A percentile compares a stretch with the other conserved stretches of the same genome.
phyloP scores from a whole-genome alignment of 1,139 yeast genomes.

The Zygosaccharomyces pseudobailii region DNA sequence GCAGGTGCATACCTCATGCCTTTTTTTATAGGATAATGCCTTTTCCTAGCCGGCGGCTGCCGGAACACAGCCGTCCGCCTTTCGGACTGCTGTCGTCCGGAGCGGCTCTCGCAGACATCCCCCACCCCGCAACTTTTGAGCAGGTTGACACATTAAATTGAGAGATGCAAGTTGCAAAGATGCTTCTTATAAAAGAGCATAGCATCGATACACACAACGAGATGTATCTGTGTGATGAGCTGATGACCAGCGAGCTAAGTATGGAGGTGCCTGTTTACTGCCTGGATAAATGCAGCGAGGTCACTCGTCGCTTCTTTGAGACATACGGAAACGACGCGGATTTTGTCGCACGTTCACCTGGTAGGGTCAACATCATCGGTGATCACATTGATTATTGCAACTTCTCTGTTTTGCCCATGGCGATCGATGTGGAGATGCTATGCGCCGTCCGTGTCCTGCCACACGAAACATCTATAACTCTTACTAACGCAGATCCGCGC shows the following conservation, averaged over 20 bases:
- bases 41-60: not conserved
- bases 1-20: no score
- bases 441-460: slow-evolving; percentile 44
- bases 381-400: slow-evolving; percentile 71
- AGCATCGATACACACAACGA: not conserved
- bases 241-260: not conserved
- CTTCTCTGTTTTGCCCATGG: slow-evolving; percentile 72
- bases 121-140: not conserved
- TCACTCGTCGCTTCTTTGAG: slow-evolving; percentile 15
- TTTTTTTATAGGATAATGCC: not conserved
- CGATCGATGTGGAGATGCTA: slow-evolving; percentile 60
- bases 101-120: not conserved
- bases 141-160: not conserved
- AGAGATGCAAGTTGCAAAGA: not conserved
- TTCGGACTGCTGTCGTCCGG: not conserved
- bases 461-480: slow-evolving; percentile 34
- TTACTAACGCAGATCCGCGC: slow-evolving; percentile 43
- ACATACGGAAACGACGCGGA: slow-evolving; percentile 21
- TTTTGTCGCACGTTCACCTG: slow-evolving; percentile 61
- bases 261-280: slow-evolving; percentile 5
- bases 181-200: not conserved
- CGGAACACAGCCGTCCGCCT: not conserved
- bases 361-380: slow-evolving; percentile 70
- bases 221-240: slow-evolving; percentile 1
- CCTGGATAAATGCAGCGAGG: slow-evolving; percentile 15